phyloP scores from a whole-genome alignment of 352 stramenopile species.

The Phytopythium mirpurense region DNA sequence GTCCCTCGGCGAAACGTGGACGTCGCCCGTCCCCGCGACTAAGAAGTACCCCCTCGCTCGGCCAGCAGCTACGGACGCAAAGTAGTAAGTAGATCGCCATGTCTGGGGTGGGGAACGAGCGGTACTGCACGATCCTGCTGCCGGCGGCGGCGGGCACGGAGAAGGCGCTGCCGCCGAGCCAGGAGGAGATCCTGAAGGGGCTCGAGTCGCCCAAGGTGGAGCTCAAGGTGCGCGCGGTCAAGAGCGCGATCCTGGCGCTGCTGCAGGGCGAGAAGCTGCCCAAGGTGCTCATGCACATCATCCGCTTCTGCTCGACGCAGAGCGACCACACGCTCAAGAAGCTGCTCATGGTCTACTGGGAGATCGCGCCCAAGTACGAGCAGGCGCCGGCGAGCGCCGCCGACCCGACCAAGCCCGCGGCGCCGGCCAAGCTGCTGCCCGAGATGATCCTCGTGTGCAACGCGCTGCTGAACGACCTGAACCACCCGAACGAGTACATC shows the following conservation, averaged over 20 bases:
- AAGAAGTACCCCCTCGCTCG: too few relatives aligned
- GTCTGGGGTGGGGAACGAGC: conserved; percentile 77
- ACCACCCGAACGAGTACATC: conserved; percentile 99
- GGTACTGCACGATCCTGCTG: conserved; percentile 83
- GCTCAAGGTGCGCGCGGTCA: conserved; percentile 97
- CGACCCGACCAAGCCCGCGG: conserved; percentile 19
- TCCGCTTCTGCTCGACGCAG: conserved; percentile 99
- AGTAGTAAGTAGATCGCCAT: conserved; percentile 17
- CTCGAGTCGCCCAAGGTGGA: conserved; percentile 94
- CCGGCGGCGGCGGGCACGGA: conserved; percentile 47
- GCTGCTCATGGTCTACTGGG: conserved; percentile 99
- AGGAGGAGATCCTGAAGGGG: conserved; percentile 97
- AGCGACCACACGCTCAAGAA: conserved; percentile 99
- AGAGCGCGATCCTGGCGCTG: conserved; percentile 97
- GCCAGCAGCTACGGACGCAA: too few relatives aligned
- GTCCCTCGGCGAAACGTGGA: background rate
- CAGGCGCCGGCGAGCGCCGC: conserved; percentile 30
- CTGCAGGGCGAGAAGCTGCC: conserved; percentile 98
- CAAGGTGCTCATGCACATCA: conserved; percentile 99
- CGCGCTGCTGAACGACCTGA: conserved; percentile 98
- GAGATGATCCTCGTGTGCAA: conserved; percentile 99
- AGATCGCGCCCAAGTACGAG: conserved; percentile 98
- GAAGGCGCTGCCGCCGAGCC: conserved; percentile 62
- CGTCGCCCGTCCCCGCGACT: background rate
- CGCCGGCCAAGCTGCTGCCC: conserved; percentile 92